Evolutionary conservation across 306 rosid genomes (phyloP).

Genomic region (Oemleria cerasiformis): DNA sequence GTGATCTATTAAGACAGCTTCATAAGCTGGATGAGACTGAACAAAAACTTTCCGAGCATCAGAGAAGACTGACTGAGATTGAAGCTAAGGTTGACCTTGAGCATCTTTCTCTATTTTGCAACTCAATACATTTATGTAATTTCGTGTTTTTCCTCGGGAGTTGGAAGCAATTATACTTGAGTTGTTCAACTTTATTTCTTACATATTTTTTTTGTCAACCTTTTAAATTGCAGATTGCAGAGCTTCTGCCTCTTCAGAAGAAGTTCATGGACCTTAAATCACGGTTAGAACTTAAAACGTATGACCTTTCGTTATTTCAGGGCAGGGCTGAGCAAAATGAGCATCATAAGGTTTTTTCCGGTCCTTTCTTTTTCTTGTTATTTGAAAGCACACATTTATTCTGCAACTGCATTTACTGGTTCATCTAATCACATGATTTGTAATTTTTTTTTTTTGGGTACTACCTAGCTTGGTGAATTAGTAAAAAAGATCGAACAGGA

Average conservation of each 20-base stretch:
- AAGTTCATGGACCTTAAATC: conserved; percentile 62
- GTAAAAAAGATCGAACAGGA: conserved; percentile 85
- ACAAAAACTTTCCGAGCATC: conserved; percentile 57
- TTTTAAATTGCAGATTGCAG: conserved; percentile 56
- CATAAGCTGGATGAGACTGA: conserved; percentile 79
- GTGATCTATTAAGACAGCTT: conserved; percentile 77
- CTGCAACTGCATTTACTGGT: not conserved
- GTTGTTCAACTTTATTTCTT: not conserved
- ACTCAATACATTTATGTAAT: no score
- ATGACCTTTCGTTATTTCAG: conserved; percentile 83
- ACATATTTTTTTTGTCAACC: conserved; percentile 12
- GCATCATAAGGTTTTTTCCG: conserved; percentile 74
- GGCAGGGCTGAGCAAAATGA: conserved; percentile 93
- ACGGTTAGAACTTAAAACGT: conserved; percentile 72
- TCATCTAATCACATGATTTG: not conserved
- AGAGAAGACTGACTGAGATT: conserved; percentile 59
- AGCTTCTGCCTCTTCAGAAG: conserved; percentile 77
- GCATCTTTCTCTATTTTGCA: not conserved
- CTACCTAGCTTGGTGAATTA: conserved; percentile 73
- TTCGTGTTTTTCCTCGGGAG: not conserved
- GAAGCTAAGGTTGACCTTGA: conserved; percentile 64
- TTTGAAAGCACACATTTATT: not conserved
- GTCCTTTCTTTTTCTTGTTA: conserved; percentile 15
- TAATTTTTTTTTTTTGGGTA: conserved; percentile 6
- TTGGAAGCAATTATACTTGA: not conserved